phyloP scores from a whole-genome alignment of 2,329 filamentous ascomycete species.

The Allantophomopsis cytisporea region DNA sequence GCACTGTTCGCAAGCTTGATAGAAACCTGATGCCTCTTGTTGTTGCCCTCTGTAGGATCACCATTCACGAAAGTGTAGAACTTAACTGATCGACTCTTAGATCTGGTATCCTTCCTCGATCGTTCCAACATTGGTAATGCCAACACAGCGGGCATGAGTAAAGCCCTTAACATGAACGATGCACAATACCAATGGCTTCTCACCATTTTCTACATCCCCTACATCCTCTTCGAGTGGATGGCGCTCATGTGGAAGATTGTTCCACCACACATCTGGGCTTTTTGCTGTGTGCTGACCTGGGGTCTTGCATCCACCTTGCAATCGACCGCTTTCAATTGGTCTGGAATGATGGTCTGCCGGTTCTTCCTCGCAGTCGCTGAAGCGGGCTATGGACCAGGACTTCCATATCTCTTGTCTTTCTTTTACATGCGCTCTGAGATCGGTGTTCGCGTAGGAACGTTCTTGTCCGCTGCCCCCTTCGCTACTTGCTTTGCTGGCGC shows the following conservation, averaged over 20 bases:
- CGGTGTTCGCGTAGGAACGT: slow-evolving; percentile 54
- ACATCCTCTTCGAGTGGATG: slow-evolving; percentile 25
- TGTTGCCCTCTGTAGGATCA: slow-evolving; percentile 9
- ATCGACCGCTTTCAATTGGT: slow-evolving; percentile 18
- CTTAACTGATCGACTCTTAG: slow-evolving; percentile 12
- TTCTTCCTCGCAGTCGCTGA: slow-evolving; percentile 29
- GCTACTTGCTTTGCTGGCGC: slow-evolving; percentile 56
- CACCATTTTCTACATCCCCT: slow-evolving; percentile 24
- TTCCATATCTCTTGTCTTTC: slow-evolving; percentile 27
- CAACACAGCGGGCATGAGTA: slow-evolving; percentile 35
- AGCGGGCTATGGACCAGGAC: slow-evolving; percentile 27
- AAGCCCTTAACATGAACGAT: slow-evolving; percentile 31
- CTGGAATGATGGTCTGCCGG: slow-evolving; percentile 22
- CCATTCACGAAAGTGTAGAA: neutral
- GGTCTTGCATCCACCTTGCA: slow-evolving; percentile 13
- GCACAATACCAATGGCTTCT: slow-evolving; percentile 24
- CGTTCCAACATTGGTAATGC: slow-evolving; percentile 39
- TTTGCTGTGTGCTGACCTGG: slow-evolving; percentile 16
- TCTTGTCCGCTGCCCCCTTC: slow-evolving; percentile 49
- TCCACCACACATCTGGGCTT: slow-evolving; percentile 23
- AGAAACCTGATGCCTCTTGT: slow-evolving; percentile 31
- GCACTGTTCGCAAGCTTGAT: slow-evolving; percentile 44
- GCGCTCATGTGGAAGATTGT: slow-evolving; percentile 23
- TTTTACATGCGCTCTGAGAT: slow-evolving; percentile 39
- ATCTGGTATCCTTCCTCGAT: slow-evolving; percentile 31